Percentiles rank a stretch among this genome's conserved stretches.
phyloP scores from a whole-genome alignment of 164 flowering plant species.

The Magnolia officinalis region DNA sequence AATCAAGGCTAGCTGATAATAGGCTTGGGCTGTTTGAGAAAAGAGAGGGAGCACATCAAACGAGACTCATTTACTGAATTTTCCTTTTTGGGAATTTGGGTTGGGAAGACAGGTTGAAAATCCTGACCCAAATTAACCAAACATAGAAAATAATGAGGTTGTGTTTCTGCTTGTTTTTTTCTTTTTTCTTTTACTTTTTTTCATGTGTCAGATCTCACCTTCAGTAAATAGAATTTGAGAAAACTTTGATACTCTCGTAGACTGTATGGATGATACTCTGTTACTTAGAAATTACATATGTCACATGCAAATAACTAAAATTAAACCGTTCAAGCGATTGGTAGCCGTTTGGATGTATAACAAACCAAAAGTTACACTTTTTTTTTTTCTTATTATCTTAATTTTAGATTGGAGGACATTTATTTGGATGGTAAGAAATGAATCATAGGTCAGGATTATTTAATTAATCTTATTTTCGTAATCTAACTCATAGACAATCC shows the following conservation, averaged over 20 bases:
- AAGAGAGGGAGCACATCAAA: neutral
- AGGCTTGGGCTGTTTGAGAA: slow-evolving; percentile 59
- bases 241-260: neutral
- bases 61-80: slow-evolving; percentile 16
- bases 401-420: too few species aligned
- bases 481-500: too few species aligned
- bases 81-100: slow-evolving; percentile 8
- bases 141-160: slow-evolving; percentile 6
- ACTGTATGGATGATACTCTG: neutral
- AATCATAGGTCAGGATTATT: too few species aligned
- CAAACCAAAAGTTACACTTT: too few species aligned
- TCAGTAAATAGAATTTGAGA: neutral
- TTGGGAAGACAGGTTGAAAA: slow-evolving; percentile 8
- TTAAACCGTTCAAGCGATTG: too few species aligned
- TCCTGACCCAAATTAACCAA: slow-evolving; percentile 14
- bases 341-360: too few species aligned
- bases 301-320: neutral
- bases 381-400: too few species aligned
- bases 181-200: neutral
- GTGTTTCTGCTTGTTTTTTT: neutral
- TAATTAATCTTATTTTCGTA: too few species aligned
- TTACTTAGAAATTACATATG: neutral
- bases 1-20: slow-evolving; percentile 65
- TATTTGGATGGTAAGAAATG: too few species aligned
- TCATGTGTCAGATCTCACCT: neutral